Conservation (phyloP, 768 basidiomycete species). For the Macrolepiota albuminosa region DNA sequence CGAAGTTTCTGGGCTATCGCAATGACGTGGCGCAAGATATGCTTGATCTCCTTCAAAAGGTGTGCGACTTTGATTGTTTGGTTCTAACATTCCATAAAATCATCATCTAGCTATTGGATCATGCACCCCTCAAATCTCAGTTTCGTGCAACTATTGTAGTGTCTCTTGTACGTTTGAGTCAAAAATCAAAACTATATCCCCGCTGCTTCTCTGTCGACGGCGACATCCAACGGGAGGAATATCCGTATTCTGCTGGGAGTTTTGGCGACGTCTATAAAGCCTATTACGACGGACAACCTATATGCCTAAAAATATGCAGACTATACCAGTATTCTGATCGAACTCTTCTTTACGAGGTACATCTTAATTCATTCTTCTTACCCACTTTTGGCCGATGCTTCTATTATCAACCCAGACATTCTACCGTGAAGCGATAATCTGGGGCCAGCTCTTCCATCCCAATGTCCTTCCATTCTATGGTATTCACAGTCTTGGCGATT, state of each 20-base stretch:
- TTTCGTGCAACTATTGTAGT: constrained; percentile 10
- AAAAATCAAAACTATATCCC: constrained; percentile 21
- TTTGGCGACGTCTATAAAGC: constrained; percentile 27
- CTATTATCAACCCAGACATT: background rate
- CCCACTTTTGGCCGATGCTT: background rate
- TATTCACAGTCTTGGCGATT: constrained; percentile 25
- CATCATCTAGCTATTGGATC: constrained; percentile 13
- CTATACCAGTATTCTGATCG: constrained; percentile 18
- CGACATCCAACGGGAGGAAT: constrained; percentile 1
- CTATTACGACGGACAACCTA: constrained; percentile 10
- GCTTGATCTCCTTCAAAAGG: background rate
- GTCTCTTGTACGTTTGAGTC: constrained; percentile 19
- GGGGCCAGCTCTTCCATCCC: constrained; percentile 11
- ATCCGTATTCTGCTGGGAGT: constrained; percentile 16
- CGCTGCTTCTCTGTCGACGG: constrained; percentile 17
- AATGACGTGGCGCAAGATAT: background rate
- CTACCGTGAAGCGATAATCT: constrained; percentile 7
- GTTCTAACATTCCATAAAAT: background rate
- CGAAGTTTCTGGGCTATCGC: background rate
- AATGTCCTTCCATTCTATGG: constrained; percentile 33
- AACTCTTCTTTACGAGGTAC: constrained; percentile 19
- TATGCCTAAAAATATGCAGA: constrained; percentile 24
- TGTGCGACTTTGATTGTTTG: background rate
- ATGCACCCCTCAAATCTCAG: constrained; percentile 5
- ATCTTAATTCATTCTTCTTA: background rate